Evolutionary conservation across 148 eudicot genomes (phyloP).

Genomic region (Cornus florida): DNA sequence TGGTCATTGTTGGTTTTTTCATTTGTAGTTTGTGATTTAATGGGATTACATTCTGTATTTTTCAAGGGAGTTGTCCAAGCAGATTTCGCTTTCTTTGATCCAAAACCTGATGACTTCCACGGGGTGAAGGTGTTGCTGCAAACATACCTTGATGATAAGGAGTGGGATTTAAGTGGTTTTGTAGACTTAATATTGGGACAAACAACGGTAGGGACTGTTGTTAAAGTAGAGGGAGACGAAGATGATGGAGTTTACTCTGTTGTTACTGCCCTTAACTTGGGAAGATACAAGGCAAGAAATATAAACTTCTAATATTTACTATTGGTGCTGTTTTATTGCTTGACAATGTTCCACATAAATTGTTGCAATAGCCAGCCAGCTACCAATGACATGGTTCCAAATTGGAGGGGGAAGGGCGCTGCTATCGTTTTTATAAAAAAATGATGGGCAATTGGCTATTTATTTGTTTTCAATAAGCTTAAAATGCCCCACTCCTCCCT

Average conservation of each 20-base stretch:
- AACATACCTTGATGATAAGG: conserved; percentile 61
- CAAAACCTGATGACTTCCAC: conserved; percentile 86
- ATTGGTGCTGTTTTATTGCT: neutral
- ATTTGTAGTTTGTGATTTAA: conserved; percentile 7
- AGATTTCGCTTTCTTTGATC: conserved; percentile 97
- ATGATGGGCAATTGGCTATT: neutral
- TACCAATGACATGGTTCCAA: neutral
- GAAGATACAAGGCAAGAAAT: conserved; percentile 67
- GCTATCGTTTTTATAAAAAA: neutral
- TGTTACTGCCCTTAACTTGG: conserved; percentile 74
- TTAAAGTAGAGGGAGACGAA: conserved; percentile 86
- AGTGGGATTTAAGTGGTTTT: conserved; percentile 90
- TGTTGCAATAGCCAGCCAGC: neutral
- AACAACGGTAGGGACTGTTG: conserved; percentile 85
- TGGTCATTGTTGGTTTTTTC: neutral
- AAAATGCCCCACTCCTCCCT: neutral
- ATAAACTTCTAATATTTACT: neutral
- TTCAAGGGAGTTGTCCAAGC: conserved; percentile 79
- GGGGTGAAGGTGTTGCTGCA: conserved; percentile 79
- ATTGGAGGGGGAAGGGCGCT: neutral
- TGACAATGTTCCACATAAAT: neutral
- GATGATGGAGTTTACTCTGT: conserved; percentile 74
- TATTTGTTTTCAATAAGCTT: neutral
- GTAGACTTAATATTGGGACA: conserved; percentile 81
- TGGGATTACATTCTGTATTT: neutral